Conservation (phyloP, 23 red algal genomes). For the Cyanidiococcus yangmingshanensis region DNA sequence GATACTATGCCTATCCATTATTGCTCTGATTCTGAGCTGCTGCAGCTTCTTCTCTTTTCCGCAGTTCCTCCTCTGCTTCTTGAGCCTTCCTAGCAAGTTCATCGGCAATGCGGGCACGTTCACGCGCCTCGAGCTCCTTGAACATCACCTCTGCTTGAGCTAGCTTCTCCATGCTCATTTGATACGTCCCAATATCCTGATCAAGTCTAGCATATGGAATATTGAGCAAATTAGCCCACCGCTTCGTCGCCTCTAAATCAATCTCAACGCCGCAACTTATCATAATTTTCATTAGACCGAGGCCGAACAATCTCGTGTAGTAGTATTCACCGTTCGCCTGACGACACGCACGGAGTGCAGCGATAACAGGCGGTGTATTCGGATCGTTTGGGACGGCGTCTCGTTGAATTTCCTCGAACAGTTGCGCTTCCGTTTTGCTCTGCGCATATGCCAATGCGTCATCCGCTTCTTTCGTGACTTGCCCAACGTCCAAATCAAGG, state of each 20-base stretch:
- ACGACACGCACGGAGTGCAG: not conserved
- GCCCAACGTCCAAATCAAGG: not conserved
- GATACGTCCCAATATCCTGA: slow-evolving; percentile 25
- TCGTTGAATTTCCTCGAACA: not conserved
- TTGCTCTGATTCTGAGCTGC: not conserved
- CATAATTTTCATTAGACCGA: slow-evolving; percentile 26
- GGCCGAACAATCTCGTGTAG: slow-evolving; percentile 24
- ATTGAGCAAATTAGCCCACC: slow-evolving; percentile 17
- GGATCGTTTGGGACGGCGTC: not conserved
- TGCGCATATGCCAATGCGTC: not conserved
- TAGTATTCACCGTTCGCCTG: not conserved
- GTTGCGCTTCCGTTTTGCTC: slow-evolving; percentile 1
- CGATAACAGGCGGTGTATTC: not conserved
- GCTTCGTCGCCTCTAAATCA: not conserved
- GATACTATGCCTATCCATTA: not conserved
- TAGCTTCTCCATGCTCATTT: slow-evolving; percentile 21
- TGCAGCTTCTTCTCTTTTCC: slow-evolving; percentile 11
- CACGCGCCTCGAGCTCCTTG: slow-evolving; percentile 25
- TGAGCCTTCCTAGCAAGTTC: slow-evolving; percentile 23
- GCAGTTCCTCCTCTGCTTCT: slow-evolving; percentile 21
- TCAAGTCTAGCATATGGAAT: slow-evolving; percentile 9
- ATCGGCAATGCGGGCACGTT: slow-evolving; percentile 22
- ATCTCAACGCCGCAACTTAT: not conserved
- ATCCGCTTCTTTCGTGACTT: not conserved
- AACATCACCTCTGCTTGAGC: slow-evolving; percentile 25